phyloP scores from a whole-genome alignment of 2,329 filamentous ascomycete species.

The Sporothrix humicola region DNA sequence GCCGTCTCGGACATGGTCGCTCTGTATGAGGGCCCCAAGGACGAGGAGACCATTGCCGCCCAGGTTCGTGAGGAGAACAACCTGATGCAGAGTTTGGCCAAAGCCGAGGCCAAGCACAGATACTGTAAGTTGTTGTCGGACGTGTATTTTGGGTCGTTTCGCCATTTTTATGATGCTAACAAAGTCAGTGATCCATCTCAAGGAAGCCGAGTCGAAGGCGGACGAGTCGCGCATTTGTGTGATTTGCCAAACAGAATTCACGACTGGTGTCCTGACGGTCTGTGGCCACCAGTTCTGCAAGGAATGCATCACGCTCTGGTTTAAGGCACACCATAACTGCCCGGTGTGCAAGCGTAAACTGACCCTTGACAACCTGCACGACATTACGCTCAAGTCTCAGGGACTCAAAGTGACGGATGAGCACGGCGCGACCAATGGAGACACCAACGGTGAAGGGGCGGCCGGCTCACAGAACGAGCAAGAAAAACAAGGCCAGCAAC shows the following conservation, averaged over 20 bases:
- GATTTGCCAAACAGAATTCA: constrained; percentile 81
- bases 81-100: constrained; percentile 63
- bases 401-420: constrained; percentile 67
- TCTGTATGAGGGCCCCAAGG: constrained; percentile 69
- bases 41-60: constrained; percentile 57
- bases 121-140: constrained; percentile 60
- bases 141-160: not conserved
- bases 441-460: not conserved
- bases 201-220: constrained; percentile 61
- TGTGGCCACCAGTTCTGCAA: constrained; percentile 95
- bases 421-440: constrained; percentile 32
- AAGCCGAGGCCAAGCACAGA: constrained; percentile 72
- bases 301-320: constrained; percentile 83
- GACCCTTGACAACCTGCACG: constrained; percentile 71
- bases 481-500: constrained; percentile 27
- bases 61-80: constrained; percentile 54
- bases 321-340: constrained; percentile 73
- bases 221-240: constrained; percentile 74
- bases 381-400: constrained; percentile 82
- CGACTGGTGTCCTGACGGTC: constrained; percentile 78
- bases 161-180: too few species aligned
- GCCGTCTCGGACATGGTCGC: constrained; percentile 86
- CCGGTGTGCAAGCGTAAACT: constrained; percentile 81
- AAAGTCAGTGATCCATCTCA: constrained; percentile 58
- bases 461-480: not conserved